Evolutionary conservation across 2,329 filamentous ascomycete genomes (phyloP).

Genomic region (Ceratocystiopsis sp.): DNA sequence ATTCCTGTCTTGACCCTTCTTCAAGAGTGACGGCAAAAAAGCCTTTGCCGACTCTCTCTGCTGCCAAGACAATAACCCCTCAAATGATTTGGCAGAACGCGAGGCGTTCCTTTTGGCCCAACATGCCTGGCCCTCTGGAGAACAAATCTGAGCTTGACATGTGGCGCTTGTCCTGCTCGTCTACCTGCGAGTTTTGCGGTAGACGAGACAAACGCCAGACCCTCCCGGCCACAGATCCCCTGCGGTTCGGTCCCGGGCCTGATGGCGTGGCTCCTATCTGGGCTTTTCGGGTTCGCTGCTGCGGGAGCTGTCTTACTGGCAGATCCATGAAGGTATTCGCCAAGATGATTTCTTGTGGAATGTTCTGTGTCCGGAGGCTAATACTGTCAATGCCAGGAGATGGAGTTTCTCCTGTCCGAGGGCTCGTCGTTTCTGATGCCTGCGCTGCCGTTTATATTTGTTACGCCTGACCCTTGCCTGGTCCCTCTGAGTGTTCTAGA

Average conservation of each 20-base stretch:
- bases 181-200: conserved; percentile 51
- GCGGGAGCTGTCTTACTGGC: conserved; percentile 49
- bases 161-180: conserved; percentile 52
- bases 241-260: conserved; percentile 43
- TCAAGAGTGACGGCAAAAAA: conserved; percentile 12
- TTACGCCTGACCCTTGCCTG: conserved; percentile 44
- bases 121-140: conserved; percentile 51
- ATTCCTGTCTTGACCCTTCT: conserved; percentile 36
- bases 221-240: conserved; percentile 22
- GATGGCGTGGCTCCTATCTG: conserved; percentile 49
- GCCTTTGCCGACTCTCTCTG: conserved; percentile 12
- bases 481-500: conserved; percentile 39
- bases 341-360: conserved; percentile 7
- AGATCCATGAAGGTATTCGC: conserved; percentile 44
- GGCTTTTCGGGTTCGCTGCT: conserved; percentile 51
- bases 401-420: conserved; percentile 45
- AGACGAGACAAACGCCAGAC: conserved; percentile 16
- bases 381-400: conserved; percentile 39
- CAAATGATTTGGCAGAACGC: conserved; percentile 56
- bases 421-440: conserved; percentile 44
- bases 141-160: conserved; percentile 54
- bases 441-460: conserved; percentile 52
- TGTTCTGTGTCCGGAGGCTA: not conserved
- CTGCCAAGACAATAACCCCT: conserved; percentile 26
- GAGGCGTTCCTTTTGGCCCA: conserved; percentile 45